Evolutionary conservation across 345 rosid genomes (phyloP), one percentile per base, ranked within the genome.

Genomic region (Dipteronia dyeriana): DNA sequence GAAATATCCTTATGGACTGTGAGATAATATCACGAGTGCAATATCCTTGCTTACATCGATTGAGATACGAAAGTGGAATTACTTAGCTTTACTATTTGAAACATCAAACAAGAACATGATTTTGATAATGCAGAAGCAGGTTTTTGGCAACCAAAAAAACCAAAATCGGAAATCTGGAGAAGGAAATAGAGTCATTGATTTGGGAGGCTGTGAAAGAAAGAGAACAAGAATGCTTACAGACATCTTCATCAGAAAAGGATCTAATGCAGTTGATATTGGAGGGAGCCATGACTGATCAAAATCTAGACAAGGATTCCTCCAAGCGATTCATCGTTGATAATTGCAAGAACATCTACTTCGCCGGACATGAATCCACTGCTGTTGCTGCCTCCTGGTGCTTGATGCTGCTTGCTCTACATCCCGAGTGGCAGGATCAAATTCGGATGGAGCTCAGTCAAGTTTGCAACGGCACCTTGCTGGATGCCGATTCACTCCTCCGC

Each of bases 301-400:
- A 16, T 38, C 80, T 76, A 26, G 87, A 81, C 61, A 72, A 78
- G 77, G 87, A 76, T 41, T 83, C 93, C 13, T 83, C 89, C 7
- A 90, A 80, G 84, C 71, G 79, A 19, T 92, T 92, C 71, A 87
- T 94, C 1, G 91, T 94, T 34, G 98, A 94, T 65, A 94, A 94
- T 71, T 92, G 98, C 86, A 94, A 94, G 80, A 90, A 85, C 81
- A 88, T 94, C 54, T 94, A 92, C 85, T 92, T 94, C 4, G 94
- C 97, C 0, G 97, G 97, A n/a, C 90, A 90, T 63, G 98, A 90
- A 73, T 79, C 97, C 1, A 92, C 90, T 20, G 97, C 95, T 0
- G 75, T 90, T 54, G 90, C 92, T 13, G 94, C 92, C 71, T 86
- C 98, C 53, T 94, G 98, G 98, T 87, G 91, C 78, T 76, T 94